Evolutionary conservation across 2,329 filamentous ascomycete species (phyloP).

Genomic region (Clonostachys byssicola): DNA sequence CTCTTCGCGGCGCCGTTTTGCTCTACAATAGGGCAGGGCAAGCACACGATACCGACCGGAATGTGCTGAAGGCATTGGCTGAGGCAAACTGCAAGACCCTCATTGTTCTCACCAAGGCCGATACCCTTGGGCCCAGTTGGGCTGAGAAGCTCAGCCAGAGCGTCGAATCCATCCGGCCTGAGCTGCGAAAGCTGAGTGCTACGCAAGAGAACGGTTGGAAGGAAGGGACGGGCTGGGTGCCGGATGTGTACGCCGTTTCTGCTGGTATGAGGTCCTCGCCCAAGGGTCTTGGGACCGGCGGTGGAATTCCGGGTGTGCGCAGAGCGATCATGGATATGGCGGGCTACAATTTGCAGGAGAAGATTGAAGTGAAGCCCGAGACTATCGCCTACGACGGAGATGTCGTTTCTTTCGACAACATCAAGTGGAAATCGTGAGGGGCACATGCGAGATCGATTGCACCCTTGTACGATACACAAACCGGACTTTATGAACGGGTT

Average conservation of each 20-base stretch:
- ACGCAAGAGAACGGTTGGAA: constrained; percentile 16
- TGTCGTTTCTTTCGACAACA: constrained; percentile 31
- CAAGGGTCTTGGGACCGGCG: constrained; percentile 22
- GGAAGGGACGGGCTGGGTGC: constrained; percentile 17
- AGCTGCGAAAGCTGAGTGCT: constrained; percentile 19
- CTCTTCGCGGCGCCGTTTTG: constrained; percentile 47
- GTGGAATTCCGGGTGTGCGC: constrained; percentile 32
- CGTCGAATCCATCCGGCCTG: constrained; percentile 15
- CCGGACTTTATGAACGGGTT: too few species aligned
- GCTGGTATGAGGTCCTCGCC: constrained; percentile 24
- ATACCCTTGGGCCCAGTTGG: constrained; percentile 35
- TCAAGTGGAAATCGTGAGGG: constrained; percentile 18
- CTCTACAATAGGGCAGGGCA: constrained; percentile 49
- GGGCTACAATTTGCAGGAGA: constrained; percentile 21
- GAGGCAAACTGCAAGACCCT: constrained; percentile 37
- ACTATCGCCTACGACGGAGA: constrained; percentile 26
- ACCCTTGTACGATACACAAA: too few species aligned
- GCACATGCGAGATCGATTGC: too few species aligned
- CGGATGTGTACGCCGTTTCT: constrained; percentile 27
- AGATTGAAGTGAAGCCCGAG: constrained; percentile 25
- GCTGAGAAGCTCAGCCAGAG: constrained; percentile 14
- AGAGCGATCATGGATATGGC: constrained; percentile 32
- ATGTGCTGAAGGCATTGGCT: constrained; percentile 41
- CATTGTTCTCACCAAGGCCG: constrained; percentile 53
- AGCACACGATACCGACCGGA: constrained; percentile 40